Base-by-base conservation (phyloP, 495 filamentous ascomycete genomes). In the Penicillium argentinense region DNA sequence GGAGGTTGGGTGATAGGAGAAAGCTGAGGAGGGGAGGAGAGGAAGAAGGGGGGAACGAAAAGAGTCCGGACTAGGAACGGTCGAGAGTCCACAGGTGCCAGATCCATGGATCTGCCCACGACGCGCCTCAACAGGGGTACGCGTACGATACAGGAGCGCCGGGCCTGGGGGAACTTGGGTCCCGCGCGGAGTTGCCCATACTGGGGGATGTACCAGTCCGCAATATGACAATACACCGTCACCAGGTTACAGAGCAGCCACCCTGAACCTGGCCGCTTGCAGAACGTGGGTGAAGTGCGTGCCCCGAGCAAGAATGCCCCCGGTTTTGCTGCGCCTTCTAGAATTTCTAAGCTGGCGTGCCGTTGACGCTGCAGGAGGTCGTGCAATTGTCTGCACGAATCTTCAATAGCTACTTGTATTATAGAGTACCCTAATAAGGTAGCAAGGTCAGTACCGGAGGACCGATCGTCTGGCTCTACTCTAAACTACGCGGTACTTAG, bases 21-120 rank as follows among this genome's bases (percentile, higher is more conserved):
- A 51, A 45, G 40, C 34, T 43, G 43, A 52, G 43, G 47, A 44
- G 54, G 42, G 49, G 42, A 53, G 34, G 25, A 42, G 49, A 45
- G 36, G 33, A 52, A 47, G 53, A 38, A 53, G 51, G 53, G 40
- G 53, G 49, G 45, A 51, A 51, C 57, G 59, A 59, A 64, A 61
- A 59, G 51, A 56, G 59, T 52, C 60, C 56, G 53, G 52, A n/a
- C n/a, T n/a, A n/a, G n/a, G n/a, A 62, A 58, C 54, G 50, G 60
- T 57, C 48, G 51, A 53, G 42, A 48, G 42, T 36, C 51, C 51
- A 54, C 59, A 47, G 40, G 52, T 56, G 59, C 59, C 56, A 63
- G 59, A 62, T 56, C 59, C 59, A 62, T 62, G 59, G 59, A 56
- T 62, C 59, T 59, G 59, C 49, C 47, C 51, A 53, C 59, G 56